Base-by-base conservation (phyloP, 352 stramenopile genomes). In the Phytophthora meadii region DNA sequence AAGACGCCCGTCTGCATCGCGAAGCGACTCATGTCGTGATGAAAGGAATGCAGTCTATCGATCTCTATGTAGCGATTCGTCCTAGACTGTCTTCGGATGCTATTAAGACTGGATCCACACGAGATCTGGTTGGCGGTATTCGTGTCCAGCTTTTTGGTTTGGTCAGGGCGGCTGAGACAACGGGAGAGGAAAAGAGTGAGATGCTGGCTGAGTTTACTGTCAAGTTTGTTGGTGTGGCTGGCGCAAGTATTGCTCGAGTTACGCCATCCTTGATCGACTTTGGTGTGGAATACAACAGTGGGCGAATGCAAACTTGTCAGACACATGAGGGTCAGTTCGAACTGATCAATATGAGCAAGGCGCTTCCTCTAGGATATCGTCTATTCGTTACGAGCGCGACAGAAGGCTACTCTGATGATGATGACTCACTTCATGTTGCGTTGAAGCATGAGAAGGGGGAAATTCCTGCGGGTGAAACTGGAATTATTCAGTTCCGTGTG, bases 181-280 rank as follows among this genome's bases (percentile, higher is more conserved):
- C 19, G 49, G 59, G 37, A 30, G 74, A 79, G 14, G 82, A 89
- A 32, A 92, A 89, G 52, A 84, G 72, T 41, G 83, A 81, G 7
- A 93, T 95, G 79, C 68, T 91, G 17, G 74, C 89, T 5, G 89
- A 96, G 52, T 96, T 96, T 60, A 96, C 89, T 5, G 70, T 96
- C 61, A 95, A 95, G 61, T 96, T 96, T 82, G 76, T 94, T 34
- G 87, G 86, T 32, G 72, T 95, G 27, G 87, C 87, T 47, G 89
- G 89, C 39, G 84, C 81, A 7, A 96, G 89, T 79, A 72, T 95
- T 41, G 80, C 82, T 9, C 78, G 81, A 45, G 86, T 96, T 34
- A 76, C 70, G 17, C 84, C 87, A 41, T 75, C 64, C 2, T 64
- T 71, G 30, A 82, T 96, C 28, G 84, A 96, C 44, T 95, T 96